phyloP scores from a whole-genome alignment of 805 yeast genomes.

The Candida stauntonica region DNA sequence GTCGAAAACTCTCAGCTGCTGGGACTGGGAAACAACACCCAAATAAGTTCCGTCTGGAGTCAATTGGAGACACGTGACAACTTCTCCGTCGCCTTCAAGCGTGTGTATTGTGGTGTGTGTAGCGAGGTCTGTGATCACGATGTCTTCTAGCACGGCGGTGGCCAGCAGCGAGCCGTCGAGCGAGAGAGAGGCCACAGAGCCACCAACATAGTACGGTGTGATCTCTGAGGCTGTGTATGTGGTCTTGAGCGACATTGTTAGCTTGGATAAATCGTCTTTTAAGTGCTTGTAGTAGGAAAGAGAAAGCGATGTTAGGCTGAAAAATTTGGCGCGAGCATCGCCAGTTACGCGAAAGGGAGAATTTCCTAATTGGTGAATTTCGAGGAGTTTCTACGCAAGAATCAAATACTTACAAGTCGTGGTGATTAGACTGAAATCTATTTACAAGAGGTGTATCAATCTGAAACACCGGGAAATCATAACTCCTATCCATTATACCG shows the following conservation, averaged over 20 bases:
- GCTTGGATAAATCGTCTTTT: not conserved
- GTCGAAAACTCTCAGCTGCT: conserved; percentile 64
- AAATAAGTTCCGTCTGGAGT: conserved; percentile 72
- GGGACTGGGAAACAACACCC: conserved; percentile 78
- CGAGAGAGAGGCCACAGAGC: conserved; percentile 68
- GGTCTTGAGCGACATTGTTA: conserved; percentile 23
- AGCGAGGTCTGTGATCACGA: conserved; percentile 60
- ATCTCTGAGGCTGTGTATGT: conserved; percentile 39
- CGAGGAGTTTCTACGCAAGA: too few relatives aligned
- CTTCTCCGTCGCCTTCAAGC: conserved; percentile 81
- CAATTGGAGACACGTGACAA: conserved; percentile 68
- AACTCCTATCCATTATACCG: too few relatives aligned
- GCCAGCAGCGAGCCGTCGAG: conserved; percentile 62
- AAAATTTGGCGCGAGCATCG: too few relatives aligned
- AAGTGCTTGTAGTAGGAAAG: too few relatives aligned
- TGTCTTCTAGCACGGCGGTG: conserved; percentile 75
- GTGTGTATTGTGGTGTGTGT: conserved; percentile 54
- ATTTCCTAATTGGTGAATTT: too few relatives aligned
- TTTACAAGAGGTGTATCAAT: too few relatives aligned
- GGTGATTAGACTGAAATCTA: too few relatives aligned
- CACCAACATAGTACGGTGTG: conserved; percentile 85
- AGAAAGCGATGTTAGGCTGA: too few relatives aligned
- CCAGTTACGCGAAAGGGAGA: too few relatives aligned
- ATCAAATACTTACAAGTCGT: too few relatives aligned
- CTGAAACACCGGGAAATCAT: too few relatives aligned